Conservation (phyloP, 2,329 filamentous ascomycete species). For the Nothophoma quercina region DNA sequence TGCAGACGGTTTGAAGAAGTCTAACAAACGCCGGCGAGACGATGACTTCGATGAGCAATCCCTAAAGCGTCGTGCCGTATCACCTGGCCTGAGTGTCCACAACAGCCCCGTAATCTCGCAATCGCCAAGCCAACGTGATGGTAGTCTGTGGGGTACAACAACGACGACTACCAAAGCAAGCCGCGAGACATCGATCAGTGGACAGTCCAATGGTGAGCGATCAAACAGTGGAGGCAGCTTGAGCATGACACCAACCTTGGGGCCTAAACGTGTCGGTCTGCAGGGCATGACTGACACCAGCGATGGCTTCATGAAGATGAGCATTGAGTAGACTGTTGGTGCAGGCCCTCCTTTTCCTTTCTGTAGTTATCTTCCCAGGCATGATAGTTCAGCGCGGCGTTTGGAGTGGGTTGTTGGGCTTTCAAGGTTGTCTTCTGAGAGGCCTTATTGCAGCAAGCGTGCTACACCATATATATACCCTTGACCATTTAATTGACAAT, state of each 20-base stretch:
- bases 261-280: conserved; percentile 60
- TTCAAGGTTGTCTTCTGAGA: no score
- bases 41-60: conserved; percentile 88
- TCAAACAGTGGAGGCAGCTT: conserved; percentile 59
- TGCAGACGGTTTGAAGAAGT: conserved; percentile 53
- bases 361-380: conserved; percentile 4
- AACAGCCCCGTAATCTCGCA: conserved; percentile 86
- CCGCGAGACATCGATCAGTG: conserved; percentile 60
- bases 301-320: conserved; percentile 96
- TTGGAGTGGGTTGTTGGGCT: conserved; percentile 15
- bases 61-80: conserved; percentile 91
- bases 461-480: conserved; percentile 4
- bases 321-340: conserved; percentile 72
- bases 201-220: conserved; percentile 60
- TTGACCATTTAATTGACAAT: neutral
- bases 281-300: conserved; percentile 97
- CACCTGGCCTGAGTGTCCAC: conserved; percentile 87
- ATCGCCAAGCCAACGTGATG: conserved; percentile 78
- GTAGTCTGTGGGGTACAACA: conserved; percentile 74
- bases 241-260: conserved; percentile 50
- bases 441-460: no score
- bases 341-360: neutral
- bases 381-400: conserved; percentile 38
- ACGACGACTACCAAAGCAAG: conserved; percentile 71
- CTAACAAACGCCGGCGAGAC: conserved; percentile 79